Conservation (phyloP, 495 filamentous ascomycete species). For the Pseudomonodictys pantanalensis region DNA sequence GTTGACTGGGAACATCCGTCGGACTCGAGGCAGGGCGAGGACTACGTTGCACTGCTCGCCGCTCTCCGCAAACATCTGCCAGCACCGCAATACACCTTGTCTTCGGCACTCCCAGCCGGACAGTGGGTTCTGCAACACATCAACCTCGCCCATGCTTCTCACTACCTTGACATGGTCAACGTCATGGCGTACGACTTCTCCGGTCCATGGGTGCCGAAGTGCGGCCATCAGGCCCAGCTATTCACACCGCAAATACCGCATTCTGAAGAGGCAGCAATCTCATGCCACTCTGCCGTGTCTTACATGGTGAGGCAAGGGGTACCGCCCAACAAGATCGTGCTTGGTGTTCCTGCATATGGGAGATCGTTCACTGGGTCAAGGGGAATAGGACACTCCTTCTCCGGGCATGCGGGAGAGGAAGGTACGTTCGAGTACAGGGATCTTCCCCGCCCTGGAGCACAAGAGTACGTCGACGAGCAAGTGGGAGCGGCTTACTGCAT, state of each 20-base stretch:
- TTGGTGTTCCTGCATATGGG: conserved; percentile 79
- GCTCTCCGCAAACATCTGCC: conserved; percentile 69
- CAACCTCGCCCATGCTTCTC: conserved; percentile 60
- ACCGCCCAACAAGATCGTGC: conserved; percentile 68
- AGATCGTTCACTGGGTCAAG: conserved; percentile 71
- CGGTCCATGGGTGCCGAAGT: conserved; percentile 68
- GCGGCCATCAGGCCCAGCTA: conserved; percentile 79
- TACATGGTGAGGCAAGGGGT: conserved; percentile 67
- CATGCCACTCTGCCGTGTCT: conserved; percentile 62
- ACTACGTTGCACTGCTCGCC: conserved; percentile 71
- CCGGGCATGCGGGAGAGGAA: conserved; percentile 67
- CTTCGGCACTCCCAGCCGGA: conserved; percentile 78
- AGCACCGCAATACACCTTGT: conserved; percentile 67
- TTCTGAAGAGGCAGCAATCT: conserved; percentile 52
- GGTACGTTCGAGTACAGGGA: conserved; percentile 80
- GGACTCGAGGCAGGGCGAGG: conserved; percentile 62
- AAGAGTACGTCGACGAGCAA: conserved; percentile 66
- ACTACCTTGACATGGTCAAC: conserved; percentile 75
- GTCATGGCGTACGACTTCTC: conserved; percentile 85
- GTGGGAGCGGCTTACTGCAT: conserved; percentile 72
- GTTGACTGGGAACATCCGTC: conserved; percentile 92
- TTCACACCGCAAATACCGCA: conserved; percentile 55
- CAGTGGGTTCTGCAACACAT: conserved; percentile 74
- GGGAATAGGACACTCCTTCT: conserved; percentile 61
- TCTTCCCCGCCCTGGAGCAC: conserved; percentile 66